Evolutionary conservation across 2,329 filamentous ascomycete genomes (phyloP).

Genomic region (Microsporum ferrugineum): DNA sequence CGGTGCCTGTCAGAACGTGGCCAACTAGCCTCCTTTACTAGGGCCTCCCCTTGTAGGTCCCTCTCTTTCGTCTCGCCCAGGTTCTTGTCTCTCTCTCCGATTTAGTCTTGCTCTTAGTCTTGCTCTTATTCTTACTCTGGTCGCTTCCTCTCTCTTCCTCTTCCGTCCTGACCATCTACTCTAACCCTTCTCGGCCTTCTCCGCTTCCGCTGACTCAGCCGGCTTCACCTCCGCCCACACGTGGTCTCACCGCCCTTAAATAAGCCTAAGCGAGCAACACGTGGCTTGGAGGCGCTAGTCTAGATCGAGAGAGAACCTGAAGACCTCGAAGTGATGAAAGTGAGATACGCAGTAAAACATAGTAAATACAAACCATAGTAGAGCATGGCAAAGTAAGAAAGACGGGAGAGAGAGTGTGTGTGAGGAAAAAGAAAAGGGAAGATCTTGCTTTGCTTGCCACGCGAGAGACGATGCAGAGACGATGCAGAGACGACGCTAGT

Average conservation of each 20-base stretch:
- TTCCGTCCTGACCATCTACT: background rate
- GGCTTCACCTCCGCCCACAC: background rate
- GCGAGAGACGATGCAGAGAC: too few species aligned
- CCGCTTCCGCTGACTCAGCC: background rate
- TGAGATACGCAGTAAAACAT: background rate
- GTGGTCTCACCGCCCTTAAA: background rate
- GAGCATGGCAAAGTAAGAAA: too few species aligned
- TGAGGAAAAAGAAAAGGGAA: too few species aligned
- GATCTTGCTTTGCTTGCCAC: too few species aligned
- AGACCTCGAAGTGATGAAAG: too few species aligned
- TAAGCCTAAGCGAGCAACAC: background rate
- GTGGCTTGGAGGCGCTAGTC: background rate
- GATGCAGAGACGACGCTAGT: too few species aligned
- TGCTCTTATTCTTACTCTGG: background rate
- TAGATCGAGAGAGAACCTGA: background rate
- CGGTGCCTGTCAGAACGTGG: constrained; percentile 1
- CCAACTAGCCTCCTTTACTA: background rate
- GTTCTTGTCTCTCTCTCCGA: background rate
- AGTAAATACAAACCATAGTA: background rate
- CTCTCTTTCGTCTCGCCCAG: background rate
- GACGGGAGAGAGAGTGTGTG: too few species aligned
- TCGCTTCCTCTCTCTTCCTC: background rate
- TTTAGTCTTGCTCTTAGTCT: background rate
- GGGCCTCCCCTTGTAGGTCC: background rate
- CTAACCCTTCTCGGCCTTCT: background rate